phyloP scores from a whole-genome alignment of 306 rosid species.

The Vicia villosa region DNA sequence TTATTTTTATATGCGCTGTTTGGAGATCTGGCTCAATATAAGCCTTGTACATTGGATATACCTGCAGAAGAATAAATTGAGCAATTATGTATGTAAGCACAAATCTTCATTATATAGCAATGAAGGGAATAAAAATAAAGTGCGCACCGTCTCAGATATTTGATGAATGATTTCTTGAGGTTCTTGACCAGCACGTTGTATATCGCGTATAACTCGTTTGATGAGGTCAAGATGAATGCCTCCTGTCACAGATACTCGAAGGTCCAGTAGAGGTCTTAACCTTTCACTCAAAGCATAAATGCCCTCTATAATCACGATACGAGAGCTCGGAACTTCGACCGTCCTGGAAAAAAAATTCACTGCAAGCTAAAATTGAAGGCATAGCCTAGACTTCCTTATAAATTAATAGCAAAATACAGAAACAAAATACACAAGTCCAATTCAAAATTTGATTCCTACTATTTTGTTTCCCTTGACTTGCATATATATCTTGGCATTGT shows the following conservation, averaged over 20 bases:
- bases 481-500: no score
- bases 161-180: constrained; percentile 99
- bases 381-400: neutral
- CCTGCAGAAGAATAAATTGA: constrained; percentile 57
- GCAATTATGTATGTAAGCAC: constrained; percentile 29
- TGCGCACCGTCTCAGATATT: constrained; percentile 90
- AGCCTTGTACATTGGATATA: constrained; percentile 99
- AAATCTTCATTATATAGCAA: constrained; percentile 11
- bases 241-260: constrained; percentile 93
- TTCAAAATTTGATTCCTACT: no score
- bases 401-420: neutral
- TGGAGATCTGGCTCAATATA: constrained; percentile 96
- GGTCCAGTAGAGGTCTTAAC: constrained; percentile 88
- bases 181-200: constrained; percentile 97
- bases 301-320: constrained; percentile 91
- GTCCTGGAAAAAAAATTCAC: constrained; percentile 65
- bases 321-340: constrained; percentile 88
- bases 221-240: constrained; percentile 99
- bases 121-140: constrained; percentile 29
- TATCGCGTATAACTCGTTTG: constrained; percentile 93
- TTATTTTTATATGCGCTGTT: constrained; percentile 91
- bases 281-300: constrained; percentile 95
- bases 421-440: neutral
- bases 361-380: constrained; percentile 21
- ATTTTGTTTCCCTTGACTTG: no score